Evolutionary conservation across 768 basidiomycete species (phyloP).

Genomic region (Lanmaoa pseudosensibilis): DNA sequence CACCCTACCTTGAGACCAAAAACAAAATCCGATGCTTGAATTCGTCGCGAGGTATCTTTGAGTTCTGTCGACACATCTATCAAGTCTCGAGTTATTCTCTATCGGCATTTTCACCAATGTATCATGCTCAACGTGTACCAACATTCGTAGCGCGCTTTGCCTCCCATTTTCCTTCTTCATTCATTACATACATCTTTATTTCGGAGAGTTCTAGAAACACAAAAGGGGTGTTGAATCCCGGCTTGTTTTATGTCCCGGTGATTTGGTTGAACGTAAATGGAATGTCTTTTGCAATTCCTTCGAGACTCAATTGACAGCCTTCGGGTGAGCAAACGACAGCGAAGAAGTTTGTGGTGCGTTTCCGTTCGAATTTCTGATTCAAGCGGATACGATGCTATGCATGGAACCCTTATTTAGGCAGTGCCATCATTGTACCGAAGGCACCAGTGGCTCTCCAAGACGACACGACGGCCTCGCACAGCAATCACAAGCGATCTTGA

Average conservation of each 20-base stretch:
- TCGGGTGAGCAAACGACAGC: background rate
- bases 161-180: background rate
- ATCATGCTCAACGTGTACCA: slow-evolving; percentile 30
- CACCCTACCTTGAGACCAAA: slow-evolving; percentile 53
- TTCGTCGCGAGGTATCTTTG: background rate
- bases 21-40: slow-evolving; percentile 27
- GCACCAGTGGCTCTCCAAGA: background rate
- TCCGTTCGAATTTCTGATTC: background rate
- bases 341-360: background rate
- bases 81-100: background rate
- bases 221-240: slow-evolving; percentile 29
- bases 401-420: background rate
- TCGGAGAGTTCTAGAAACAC: slow-evolving; percentile 1
- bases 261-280: slow-evolving; percentile 7
- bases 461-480: too few relatives aligned
- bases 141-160: slow-evolving; percentile 8
- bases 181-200: slow-evolving; percentile 5
- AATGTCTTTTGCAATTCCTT: background rate
- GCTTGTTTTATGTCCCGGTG: slow-evolving; percentile 2
- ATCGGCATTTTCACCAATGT: slow-evolving; percentile 11
- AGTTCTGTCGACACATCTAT: background rate
- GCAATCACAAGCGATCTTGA: background rate
- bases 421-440: background rate
- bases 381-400: background rate
- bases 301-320: background rate